Conservation (phyloP, 139 green algal species). For the Tetratostichococcus sp. region DNA sequence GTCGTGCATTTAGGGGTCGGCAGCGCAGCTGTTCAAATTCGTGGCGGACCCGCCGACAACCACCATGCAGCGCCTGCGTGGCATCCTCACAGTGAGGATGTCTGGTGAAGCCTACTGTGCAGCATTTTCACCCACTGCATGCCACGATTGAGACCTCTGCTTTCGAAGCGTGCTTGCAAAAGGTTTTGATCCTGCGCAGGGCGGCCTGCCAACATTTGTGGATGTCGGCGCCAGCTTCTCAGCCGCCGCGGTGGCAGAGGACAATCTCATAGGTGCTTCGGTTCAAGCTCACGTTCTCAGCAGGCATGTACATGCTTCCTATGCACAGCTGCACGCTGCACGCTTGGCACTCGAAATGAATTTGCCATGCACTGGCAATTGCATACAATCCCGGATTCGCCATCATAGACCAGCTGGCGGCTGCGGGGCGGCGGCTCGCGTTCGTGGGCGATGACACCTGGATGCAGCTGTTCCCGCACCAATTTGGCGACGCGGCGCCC, state of each 20-base stretch:
- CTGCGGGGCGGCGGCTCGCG: constrained; percentile 38
- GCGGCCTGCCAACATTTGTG: constrained; percentile 91
- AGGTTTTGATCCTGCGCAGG: too few relatives aligned
- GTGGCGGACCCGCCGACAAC: constrained; percentile 89
- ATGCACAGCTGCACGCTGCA: too few relatives aligned
- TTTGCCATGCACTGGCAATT: too few relatives aligned
- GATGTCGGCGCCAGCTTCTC: constrained; percentile 87
- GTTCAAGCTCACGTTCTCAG: too few relatives aligned
- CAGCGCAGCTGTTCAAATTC: constrained; percentile 48
- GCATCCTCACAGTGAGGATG: constrained; percentile 56
- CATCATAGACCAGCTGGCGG: constrained; percentile 54
- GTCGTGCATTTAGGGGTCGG: not conserved
- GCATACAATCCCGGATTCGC: too few relatives aligned
- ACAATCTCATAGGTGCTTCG: constrained; percentile 87
- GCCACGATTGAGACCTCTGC: too few relatives aligned
- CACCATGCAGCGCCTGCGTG: constrained; percentile 87
- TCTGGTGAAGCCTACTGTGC: too few relatives aligned
- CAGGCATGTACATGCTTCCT: too few relatives aligned
- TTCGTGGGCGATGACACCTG: constrained; percentile 93
- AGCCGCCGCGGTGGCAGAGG: constrained; percentile 67
- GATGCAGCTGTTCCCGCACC: constrained; percentile 69
- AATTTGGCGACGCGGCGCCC: constrained; percentile 51
- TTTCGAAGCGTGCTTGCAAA: too few relatives aligned
- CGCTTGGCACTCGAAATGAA: too few relatives aligned
- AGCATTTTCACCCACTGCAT: too few relatives aligned